Evolutionary conservation across 164 flowering plant genomes (phyloP).

Genomic region (Annona cherimola): DNA sequence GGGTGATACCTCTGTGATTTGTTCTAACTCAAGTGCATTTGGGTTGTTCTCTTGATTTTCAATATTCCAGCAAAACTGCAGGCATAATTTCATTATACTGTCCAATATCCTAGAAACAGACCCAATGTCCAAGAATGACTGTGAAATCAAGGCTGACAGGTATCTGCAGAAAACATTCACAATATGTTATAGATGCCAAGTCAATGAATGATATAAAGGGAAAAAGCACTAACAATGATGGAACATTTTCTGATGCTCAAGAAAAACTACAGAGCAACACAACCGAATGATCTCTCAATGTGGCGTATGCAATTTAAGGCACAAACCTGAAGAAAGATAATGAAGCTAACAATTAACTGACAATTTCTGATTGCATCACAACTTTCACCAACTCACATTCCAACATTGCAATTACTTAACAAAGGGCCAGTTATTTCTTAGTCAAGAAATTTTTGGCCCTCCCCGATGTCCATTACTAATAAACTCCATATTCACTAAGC

Average conservation of each 20-base stretch:
- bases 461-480: neutral
- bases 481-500: neutral
- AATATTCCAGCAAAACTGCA: constrained; percentile 90
- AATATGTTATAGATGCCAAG: constrained; percentile 2
- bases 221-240: neutral
- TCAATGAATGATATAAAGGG: neutral
- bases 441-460: neutral
- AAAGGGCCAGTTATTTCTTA: neutral
- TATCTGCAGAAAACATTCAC: constrained; percentile 51
- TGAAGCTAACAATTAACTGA: neutral
- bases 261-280: neutral
- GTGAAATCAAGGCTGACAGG: constrained; percentile 89
- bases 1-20: constrained; percentile 67
- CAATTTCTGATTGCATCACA: too few species aligned
- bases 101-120: constrained; percentile 94
- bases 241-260: neutral
- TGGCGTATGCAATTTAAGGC: neutral
- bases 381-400: too few species aligned
- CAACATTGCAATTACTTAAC: neutral
- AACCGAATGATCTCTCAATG: neutral
- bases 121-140: constrained; percentile 96
- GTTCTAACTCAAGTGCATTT: constrained; percentile 67
- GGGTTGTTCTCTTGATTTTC: constrained; percentile 65
- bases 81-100: constrained; percentile 90
- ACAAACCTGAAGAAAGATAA: neutral